Evolutionary conservation across 345 rosid genomes (phyloP).

Genomic region (Brassica rapa): DNA sequence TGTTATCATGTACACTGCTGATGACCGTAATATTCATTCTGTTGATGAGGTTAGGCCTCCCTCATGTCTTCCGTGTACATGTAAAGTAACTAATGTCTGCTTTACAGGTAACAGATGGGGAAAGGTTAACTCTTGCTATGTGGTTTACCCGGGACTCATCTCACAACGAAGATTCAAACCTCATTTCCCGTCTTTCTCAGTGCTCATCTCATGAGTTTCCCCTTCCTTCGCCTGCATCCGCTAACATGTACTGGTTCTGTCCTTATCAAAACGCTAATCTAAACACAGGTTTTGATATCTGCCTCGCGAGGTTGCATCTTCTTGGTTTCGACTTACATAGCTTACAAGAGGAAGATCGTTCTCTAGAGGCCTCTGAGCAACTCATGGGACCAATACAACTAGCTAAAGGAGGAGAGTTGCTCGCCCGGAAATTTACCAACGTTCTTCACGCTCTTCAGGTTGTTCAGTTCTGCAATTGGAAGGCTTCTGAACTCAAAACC

Average conservation of each 20-base stretch:
- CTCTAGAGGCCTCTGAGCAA: constrained; percentile 45
- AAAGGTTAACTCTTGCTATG: constrained; percentile 82
- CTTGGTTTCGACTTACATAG: constrained; percentile 60
- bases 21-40: constrained; percentile 73
- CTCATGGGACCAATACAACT: constrained; percentile 56
- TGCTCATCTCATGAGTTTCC: constrained; percentile 25
- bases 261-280: constrained; percentile 45
- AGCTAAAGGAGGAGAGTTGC: constrained; percentile 56
- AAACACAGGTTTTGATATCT: constrained; percentile 59
- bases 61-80: no score
- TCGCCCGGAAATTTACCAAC: constrained; percentile 50
- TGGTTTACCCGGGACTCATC: constrained; percentile 88
- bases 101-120: constrained; percentile 71
- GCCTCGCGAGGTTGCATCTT: constrained; percentile 65
- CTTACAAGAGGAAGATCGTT: constrained; percentile 38
- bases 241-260: constrained; percentile 81
- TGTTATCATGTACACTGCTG: constrained; percentile 88
- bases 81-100: constrained; percentile 16
- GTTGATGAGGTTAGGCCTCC: constrained; percentile 61
- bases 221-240: constrained; percentile 66
- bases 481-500: constrained; percentile 40
- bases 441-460: constrained; percentile 84
- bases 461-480: constrained; percentile 69
- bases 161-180: constrained; percentile 83
- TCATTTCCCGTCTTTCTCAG: constrained; percentile 62